phyloP scores from a whole-genome alignment of 106 monocot species.

The Posidonia australis region DNA sequence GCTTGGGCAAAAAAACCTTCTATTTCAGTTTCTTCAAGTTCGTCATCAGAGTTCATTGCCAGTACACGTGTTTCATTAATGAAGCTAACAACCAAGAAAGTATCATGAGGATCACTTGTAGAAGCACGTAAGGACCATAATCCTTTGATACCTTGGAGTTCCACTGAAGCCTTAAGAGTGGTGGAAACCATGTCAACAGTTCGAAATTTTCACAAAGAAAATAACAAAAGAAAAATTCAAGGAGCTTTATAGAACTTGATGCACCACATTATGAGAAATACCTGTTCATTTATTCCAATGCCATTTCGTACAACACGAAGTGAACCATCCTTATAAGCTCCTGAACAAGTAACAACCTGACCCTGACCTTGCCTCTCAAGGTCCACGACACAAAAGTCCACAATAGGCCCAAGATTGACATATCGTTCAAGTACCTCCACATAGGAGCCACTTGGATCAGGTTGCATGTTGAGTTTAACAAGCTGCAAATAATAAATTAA shows the following conservation, averaged over 20 bases:
- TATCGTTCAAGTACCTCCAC: conserved; percentile 93
- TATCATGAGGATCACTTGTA: conserved; percentile 70
- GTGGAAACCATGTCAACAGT: background rate
- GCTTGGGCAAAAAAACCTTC: conserved; percentile 84
- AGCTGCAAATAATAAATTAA: conserved; percentile 36
- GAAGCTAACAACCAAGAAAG: conserved; percentile 95
- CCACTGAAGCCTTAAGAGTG: conserved; percentile 72
- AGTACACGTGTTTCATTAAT: conserved; percentile 91
- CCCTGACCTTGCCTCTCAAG: conserved; percentile 99
- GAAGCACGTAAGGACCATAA: conserved; percentile 83
- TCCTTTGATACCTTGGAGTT: conserved; percentile 98
- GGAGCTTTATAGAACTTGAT: background rate
- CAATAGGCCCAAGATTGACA: conserved; percentile 95
- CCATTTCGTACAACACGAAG: conserved; percentile 95
- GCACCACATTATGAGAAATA: conserved; percentile 7
- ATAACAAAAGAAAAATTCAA: background rate
- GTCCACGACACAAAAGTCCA: conserved; percentile 97
- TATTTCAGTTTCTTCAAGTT: conserved; percentile 97
- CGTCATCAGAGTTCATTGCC: conserved; percentile 98
- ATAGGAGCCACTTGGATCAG: conserved; percentile 89
- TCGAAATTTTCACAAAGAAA: background rate
- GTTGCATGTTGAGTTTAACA: conserved; percentile 92
- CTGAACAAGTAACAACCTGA: conserved; percentile 97
- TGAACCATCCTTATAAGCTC: conserved; percentile 96
- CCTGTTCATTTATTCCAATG: conserved; percentile 98